Base-by-base conservation (phyloP, 116 monocot genomes). In the Zostera marina region DNA sequence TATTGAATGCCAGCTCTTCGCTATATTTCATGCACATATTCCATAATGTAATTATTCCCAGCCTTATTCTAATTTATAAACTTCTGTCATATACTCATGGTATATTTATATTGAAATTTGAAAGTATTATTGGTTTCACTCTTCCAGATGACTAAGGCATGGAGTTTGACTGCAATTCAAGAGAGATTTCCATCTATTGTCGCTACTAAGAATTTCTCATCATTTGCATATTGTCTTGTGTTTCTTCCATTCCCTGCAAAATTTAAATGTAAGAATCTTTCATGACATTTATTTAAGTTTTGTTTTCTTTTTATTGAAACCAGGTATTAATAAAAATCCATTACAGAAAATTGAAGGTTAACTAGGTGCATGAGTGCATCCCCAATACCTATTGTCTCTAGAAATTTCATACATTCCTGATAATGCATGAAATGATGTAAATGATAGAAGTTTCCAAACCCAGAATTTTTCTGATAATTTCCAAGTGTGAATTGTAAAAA, bases 171-270 rank as follows among this genome's bases (percentile, higher is more conserved):
- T 51, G 63, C 75, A 0, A 54, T 80, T 39, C 89, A 85, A 61
- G 1, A 56, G 22, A 85, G 89, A 89, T 54, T 89, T 62, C 85
- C 80, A 54, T 68, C 79, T 56, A 42, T 85, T 45, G 54, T 85
- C 54, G 65, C 58, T 42, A 61, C 82, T 0, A 96, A 82, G 58
- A 89, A 96, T 64, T 89, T 88, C 43, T 74, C 85, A 41, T 85
- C 68, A 60, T 71, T 88, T 16, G 63, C 89, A 20, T 96, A 80
- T 66, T 85, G 85, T 68, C 67, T 96, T 51, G 70, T 65, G 60
- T 68, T 96, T 68, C 63, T 85, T 57, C 49, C 82, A 26, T 85
- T 85, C 65, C 73, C 75, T 20, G 11, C 77, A 17, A 77, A 76
- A 47, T 74, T 85, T n/a, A 96, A 80, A 54, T 66, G 96, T 96